A percentile compares a stretch with the other conserved stretches of the same genome.
phyloP scores from a whole-genome alignment of 192 early-diverging fungal genomes.

The Powellomyces hirtus region DNA sequence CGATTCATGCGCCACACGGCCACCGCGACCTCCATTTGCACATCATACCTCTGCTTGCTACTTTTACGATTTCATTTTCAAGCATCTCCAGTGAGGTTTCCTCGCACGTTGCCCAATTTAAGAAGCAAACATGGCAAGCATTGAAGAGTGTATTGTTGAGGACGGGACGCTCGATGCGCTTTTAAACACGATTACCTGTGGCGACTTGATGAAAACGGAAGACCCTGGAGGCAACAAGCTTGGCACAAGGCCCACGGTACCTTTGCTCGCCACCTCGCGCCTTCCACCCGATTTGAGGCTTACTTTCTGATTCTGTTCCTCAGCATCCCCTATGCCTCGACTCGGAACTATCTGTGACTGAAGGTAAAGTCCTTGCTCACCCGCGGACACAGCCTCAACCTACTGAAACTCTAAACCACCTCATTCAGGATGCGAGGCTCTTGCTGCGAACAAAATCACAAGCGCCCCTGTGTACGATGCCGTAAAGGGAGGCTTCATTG shows the following conservation, averaged over 20 bases:
- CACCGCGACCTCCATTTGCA: no score
- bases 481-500: conserved; percentile 41
- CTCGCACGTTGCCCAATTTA: no score
- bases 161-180: conserved; percentile 16
- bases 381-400: no score
- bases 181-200: conserved; percentile 19
- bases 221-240: conserved; percentile 5
- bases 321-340: conserved; percentile 45
- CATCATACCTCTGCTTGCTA: no score
- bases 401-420: no score
- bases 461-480: conserved; percentile 50
- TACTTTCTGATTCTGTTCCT: background rate
- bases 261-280: background rate
- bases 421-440: conserved; percentile 39
- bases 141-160: conserved; percentile 30
- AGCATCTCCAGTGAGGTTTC: no score
- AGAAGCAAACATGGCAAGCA: no score
- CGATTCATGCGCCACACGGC: no score
- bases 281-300: background rate
- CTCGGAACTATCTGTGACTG: conserved; percentile 42
- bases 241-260: conserved; percentile 8
- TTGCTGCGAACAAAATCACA: conserved; percentile 46
- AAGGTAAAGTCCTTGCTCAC: no score
- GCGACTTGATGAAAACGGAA: conserved; percentile 3
- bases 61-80: no score